Conservation (phyloP, 2,329 filamentous ascomycete genomes). For the Pseudogymnoascus sp. region DNA sequence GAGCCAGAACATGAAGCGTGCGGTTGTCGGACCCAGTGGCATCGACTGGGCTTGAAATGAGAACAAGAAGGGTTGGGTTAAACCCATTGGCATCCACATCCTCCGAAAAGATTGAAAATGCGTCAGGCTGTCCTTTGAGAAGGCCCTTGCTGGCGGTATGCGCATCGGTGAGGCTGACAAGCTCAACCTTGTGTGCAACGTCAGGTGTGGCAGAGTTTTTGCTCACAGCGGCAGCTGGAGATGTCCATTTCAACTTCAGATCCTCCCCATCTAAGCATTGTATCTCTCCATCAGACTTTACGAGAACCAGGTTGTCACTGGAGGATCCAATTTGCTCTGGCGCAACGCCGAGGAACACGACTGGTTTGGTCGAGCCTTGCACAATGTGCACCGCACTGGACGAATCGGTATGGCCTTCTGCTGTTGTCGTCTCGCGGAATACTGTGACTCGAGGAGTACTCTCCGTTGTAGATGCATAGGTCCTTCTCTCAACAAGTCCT, state of each 20-base stretch:
- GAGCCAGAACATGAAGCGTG: conserved; percentile 26
- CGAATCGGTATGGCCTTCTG: conserved; percentile 45
- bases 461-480: conserved; percentile 50
- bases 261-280: conserved; percentile 53
- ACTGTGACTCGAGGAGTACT: conserved; percentile 46
- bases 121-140: conserved; percentile 45
- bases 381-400: conserved; percentile 41
- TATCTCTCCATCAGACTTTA: conserved; percentile 55
- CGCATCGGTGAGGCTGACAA: conserved; percentile 27
- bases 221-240: conserved; percentile 30
- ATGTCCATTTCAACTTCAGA: conserved; percentile 42
- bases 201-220: conserved; percentile 30
- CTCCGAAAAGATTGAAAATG: conserved; percentile 42
- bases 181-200: conserved; percentile 26
- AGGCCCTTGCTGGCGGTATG: conserved; percentile 28
- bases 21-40: conserved; percentile 14
- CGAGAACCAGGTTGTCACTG: conserved; percentile 41
- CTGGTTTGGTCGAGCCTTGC: conserved; percentile 30
- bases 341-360: conserved; percentile 39
- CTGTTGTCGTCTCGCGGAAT: conserved; percentile 50
- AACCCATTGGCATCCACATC: conserved; percentile 27
- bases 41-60: conserved; percentile 29
- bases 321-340: conserved; percentile 13
- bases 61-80: conserved; percentile 47
- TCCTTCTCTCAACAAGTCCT: conserved; percentile 49